Evolutionary conservation across 2,329 filamentous ascomycete genomes (phyloP), one percentile per base, ranked within the genome.

Genomic region (Exophiala spinifera): DNA sequence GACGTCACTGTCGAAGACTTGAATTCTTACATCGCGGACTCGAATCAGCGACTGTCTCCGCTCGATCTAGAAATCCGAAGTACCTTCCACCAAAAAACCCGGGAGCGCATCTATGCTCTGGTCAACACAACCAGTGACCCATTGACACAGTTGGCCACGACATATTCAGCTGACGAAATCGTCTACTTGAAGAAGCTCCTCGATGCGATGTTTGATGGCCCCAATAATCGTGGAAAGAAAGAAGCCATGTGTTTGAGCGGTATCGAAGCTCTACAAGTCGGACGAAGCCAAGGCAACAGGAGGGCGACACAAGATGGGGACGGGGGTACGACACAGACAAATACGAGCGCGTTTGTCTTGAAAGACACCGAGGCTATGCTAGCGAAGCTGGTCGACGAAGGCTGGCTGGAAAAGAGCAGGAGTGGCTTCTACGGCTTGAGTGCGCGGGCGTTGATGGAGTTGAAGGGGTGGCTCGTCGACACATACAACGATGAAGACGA

Each of bases 51-150:
- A 19, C 81, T 95, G 45, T 88, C 87, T 0, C 79, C 83, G 7
- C 89, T 95, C 67, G 92, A 97, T 74, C 85, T 91, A 62, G 91
- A 96, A 70, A 90, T 99, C 66, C 84, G 90, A 57, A 87, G 79
- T 66, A 82, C 82, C 3, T 73, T 82, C 33, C 83, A 94, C 64
- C 91, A 96, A 69, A 67, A 71, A 23, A 79, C 78, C 8, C 83
- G 81, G 61, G 75, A 83, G 64, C 82, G 84, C n/a, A 76, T 91
- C 19, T 96, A 86, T 69, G 89, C 88, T 1, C 78, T 99, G 31
- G 86, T 97, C 44, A 99, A 99, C 72, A 89, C 87, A 1, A 86
- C 88, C 8, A 90, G 87, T 57, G 94, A 99, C 70, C 77, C 86
- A 0, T 76, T 92, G 56, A 95, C 90, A 0, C 92, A 96, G 66